Percentiles rank a stretch among this genome's conserved stretches.
Conservation (phyloP, 148 eudicot genomes). For the Tetragonia tetragonoides region DNA sequence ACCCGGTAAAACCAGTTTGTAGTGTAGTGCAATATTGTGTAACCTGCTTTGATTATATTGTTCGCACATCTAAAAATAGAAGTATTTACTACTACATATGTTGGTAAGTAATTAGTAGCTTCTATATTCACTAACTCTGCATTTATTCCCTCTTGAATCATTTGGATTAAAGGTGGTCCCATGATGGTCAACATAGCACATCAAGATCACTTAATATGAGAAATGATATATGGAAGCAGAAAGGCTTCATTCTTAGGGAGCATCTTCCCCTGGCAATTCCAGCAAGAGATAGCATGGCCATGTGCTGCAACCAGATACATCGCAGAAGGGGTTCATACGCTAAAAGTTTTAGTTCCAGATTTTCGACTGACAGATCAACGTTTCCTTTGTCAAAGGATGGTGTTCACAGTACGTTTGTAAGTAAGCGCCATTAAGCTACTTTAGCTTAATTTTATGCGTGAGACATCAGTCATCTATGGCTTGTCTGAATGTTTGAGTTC, state of each 20-base stretch:
- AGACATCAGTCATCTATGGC: background rate
- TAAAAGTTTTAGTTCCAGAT: conserved; percentile 41
- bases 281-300: conserved; percentile 22
- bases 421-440: conserved; percentile 33
- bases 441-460: background rate
- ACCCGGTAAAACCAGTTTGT: too few relatives aligned
- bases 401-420: conserved; percentile 47
- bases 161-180: conserved; percentile 38
- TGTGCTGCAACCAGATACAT: conserved; percentile 40
- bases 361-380: conserved; percentile 52
- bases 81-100: too few relatives aligned
- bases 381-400: conserved; percentile 44
- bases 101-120: background rate
- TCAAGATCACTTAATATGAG: conserved; percentile 29
- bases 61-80: too few relatives aligned
- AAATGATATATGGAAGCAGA: conserved; percentile 27
- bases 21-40: too few relatives aligned
- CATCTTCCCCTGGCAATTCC: conserved; percentile 20
- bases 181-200: conserved; percentile 27
- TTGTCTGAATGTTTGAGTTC: conserved; percentile 2
- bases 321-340: conserved; percentile 37
- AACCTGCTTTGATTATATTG: too few relatives aligned
- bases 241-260: conserved; percentile 20
- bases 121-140: background rate
- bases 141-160: background rate